phyloP scores from a whole-genome alignment of 768 basidiomycete genomes.

The Boletus rubescentipes region DNA sequence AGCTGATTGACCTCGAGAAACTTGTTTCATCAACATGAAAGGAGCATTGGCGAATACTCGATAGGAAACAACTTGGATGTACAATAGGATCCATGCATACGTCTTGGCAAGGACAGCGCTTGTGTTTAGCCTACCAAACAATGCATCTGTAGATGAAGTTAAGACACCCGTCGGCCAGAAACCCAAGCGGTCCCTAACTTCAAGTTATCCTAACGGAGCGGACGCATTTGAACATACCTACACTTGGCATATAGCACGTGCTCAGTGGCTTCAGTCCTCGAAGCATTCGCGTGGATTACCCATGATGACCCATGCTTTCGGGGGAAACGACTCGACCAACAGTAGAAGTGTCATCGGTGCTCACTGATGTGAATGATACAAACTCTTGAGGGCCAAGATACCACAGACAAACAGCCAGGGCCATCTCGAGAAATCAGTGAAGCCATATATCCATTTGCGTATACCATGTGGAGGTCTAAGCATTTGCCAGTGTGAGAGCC shows the following conservation, averaged over 20 bases:
- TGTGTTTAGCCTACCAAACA: too few species aligned
- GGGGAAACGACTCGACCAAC: too few species aligned
- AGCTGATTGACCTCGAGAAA: constrained; percentile 53
- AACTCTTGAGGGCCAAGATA: not conserved
- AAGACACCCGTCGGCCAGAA: not conserved
- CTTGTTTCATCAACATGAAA: constrained; percentile 21
- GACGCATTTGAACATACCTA: not conserved
- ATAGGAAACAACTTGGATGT: not conserved
- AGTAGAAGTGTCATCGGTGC: too few species aligned
- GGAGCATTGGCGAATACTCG: not conserved
- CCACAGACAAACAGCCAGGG: not conserved
- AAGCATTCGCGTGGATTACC: not conserved
- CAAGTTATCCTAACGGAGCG: not conserved
- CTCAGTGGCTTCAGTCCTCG: not conserved
- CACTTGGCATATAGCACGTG: not conserved
- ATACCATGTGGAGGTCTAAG: not conserved
- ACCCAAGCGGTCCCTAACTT: not conserved
- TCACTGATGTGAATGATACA: not conserved
- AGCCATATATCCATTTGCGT: not conserved
- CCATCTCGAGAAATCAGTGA: too few species aligned
- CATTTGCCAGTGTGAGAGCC: too few species aligned
- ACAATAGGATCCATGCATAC: not conserved
- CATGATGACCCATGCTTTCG: too few species aligned
- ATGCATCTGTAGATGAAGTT: too few species aligned
- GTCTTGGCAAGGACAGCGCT: too few species aligned